Evolutionary conservation across 2,329 filamentous ascomycete species (phyloP), one percentile per base, ranked within the genome.

Genomic region (Shiraia sp.): DNA sequence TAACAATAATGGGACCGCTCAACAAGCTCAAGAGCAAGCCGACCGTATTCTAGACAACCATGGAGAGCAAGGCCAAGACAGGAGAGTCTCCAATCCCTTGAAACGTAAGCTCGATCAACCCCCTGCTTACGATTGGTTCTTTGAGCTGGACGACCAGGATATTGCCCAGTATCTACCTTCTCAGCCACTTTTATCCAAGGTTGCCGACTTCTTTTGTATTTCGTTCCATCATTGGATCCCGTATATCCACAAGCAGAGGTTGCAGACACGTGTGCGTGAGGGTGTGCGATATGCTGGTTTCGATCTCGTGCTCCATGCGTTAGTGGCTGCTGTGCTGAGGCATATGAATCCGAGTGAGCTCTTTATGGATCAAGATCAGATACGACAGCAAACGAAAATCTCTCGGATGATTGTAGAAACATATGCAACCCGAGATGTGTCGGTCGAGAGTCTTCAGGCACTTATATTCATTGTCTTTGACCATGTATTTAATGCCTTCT

Each of bases 201-300:
- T 65, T 6, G 58, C 50, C 3, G 58, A 65, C 19, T 65, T 59
- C 28, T 66, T 65, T 23, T 65, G 58, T 19, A 41, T 51, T 8
- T 63, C 63, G 0, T 65, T 65, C n/a, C 63, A 66, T 42, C 63
- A 66, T 31, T 66, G 63, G 63, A 62, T 66, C 7, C 63, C 63
- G 2, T 65, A 63, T 23, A 39, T 65, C 2, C 62, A 66, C 44
- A 66, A 66, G 37, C 36, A 59, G 17, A 42, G 61, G n/a, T 47
- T 66, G 3, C 60, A 57, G 22, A 53, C 45, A 4, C 53, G 51
- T 16, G 59, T 64, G 8, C 45, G 40, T 10, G 44, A 59, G 32
- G 45, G 47, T 1, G 26, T 43, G 4, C 51, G 45, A 26, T 46
- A 53, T 24, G 36, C 48, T 13, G 45, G 50, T 0, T 43, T 57